Percentiles rank a stretch among this genome's conserved stretches.
Conservation (phyloP, 108 stramenopile species). For the Discostella stelligeroides region DNA sequence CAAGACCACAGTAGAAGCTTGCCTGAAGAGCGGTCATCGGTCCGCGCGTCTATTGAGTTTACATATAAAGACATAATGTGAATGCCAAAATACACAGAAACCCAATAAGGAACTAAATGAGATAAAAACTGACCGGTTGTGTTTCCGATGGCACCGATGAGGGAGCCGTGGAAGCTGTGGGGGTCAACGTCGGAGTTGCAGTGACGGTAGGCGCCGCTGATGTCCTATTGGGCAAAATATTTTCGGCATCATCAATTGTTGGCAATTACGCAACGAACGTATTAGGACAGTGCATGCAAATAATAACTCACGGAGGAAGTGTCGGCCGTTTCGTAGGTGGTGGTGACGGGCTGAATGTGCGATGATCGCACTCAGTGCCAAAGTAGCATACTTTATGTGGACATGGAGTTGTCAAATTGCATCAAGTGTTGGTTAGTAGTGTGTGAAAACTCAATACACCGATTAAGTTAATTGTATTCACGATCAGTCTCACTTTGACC, state of each 20-base stretch:
- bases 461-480: background rate
- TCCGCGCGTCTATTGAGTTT: conserved; percentile 17
- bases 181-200: conserved; percentile 4
- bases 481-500: conserved; percentile 26
- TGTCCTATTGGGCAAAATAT: background rate
- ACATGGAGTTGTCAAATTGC: background rate
- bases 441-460: background rate
- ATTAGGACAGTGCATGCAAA: background rate
- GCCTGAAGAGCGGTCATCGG: conserved; percentile 38
- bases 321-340: background rate
- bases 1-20: conserved; percentile 18
- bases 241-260: background rate
- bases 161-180: conserved; percentile 10
- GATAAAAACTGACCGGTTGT: conserved; percentile 14
- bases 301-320: conserved; percentile 15
- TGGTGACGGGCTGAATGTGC: conserved; percentile 33
- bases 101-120: background rate
- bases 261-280: background rate
- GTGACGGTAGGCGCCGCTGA: conserved; percentile 12
- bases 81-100: no score
- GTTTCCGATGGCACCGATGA: conserved; percentile 12
- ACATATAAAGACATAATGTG: no score
- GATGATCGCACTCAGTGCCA: conserved; percentile 29
- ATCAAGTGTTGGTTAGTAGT: background rate
- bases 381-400: conserved; percentile 27